Base-by-base conservation (phyloP, 192 early-diverging fungal genomes). In the Kappamyces sp. region DNA sequence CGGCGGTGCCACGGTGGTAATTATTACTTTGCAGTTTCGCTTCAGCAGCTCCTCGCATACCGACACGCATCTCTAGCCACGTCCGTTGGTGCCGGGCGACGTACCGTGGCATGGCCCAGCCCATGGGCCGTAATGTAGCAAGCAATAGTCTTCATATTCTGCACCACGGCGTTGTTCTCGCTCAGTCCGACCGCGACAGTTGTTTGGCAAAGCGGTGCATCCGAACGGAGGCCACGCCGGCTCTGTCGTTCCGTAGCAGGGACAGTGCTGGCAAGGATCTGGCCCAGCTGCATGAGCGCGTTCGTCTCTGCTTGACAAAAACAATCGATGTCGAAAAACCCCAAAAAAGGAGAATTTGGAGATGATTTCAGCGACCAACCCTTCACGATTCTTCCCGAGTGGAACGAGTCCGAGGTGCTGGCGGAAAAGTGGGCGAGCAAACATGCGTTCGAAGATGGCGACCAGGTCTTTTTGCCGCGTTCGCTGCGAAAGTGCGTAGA, bases 361-460 rank as follows among this genome's bases (percentile, higher is more conserved):
- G 58, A 72, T 3, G 70, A 78, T 13, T 10, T 49, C 5, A 51
- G 47, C 40, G 74, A 76, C 33, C 37, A 55, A 12, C 73, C 75
- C 0, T 62, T 79, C 13, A 64, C 75, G 3, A 73, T 79, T 36
- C 82, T 68, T 61, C 81, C 81, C n/a, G 79, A 81, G 55, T 83
- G 81, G 81, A 65, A 54, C 38, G 81, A 83, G 48, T 58, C 72
- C 8, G 82, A 84, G 44, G 58, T 84, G 3, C 62, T 67, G 10
- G 67, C 75, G 0, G 82, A 84, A 65, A 84, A 84, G 53, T 84
- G 77, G 75, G 59, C 51, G 1, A 72, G 73, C 2, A 84, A 84
- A 63, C 80, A 84, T 51, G 63, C 63, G 1, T 84, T 83, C 58
- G 82, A 84, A 47, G 82, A 84, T 62, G 73, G 74, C 10, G 79